Evolutionary conservation across 306 rosid genomes (phyloP), one percentile per base, ranked within the genome.

Genomic region (Castanea mollissima): DNA sequence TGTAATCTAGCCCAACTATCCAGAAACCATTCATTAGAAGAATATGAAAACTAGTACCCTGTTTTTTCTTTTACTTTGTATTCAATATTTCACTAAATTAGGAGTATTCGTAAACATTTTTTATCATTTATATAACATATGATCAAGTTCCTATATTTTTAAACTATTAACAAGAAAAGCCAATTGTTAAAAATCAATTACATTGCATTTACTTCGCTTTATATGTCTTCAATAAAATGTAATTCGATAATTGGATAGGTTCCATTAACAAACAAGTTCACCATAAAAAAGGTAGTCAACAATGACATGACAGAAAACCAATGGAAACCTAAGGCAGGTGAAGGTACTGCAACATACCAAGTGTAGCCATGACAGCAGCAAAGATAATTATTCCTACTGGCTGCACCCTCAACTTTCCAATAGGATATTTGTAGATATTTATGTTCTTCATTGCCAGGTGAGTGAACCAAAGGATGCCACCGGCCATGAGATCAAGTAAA

Each of bases 311-410:
- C n/a, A 67, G 21, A 27, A 69, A 54, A 52, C 11, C 49, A 58
- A 32, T 44, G n/a, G 16, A 80, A 5, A 34, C n/a, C n/a, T 34
- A n/a, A 11, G 49, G 31, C 16, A 46, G 63, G 12, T 72, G 34
- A 74, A 80, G 76, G 55, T 70, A 23, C 49, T 52, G 81, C 79
- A 63, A 74, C 76, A 68, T 79, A 90, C 94, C 99, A 23, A 95
- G 92, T 31, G 99, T 95, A 63, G 99, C 99, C 99, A 95, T 95
- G 81, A 93, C 3, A 71, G 97, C 98, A 13, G 99, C 98, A 83
- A 95, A 93, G 80, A 95, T 86, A 78, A 95, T 85, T 25, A 95
- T 95, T 52, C 99, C 99, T 25, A 95, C 99, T 49, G 99, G 98
- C 81, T 95, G 99, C 71, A 95, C 83, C 78, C 99, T 90, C 83